phyloP scores from a whole-genome alignment of 78 protist species.

The Guillardia theta region DNA sequence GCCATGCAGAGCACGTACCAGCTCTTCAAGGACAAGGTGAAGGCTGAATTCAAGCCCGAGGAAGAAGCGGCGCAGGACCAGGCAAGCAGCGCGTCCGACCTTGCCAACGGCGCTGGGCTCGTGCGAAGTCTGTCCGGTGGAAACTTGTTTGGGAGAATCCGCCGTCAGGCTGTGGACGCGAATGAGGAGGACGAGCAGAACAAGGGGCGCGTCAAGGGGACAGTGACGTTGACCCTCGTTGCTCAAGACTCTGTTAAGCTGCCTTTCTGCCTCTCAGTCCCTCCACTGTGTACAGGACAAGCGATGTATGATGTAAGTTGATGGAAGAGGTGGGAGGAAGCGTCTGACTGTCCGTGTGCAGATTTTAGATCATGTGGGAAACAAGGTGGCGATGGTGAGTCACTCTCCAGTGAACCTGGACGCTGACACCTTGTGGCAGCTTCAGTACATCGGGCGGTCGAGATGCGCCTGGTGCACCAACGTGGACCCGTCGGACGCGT shows the following conservation, averaged over 20 bases:
- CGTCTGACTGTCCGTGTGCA: not conserved
- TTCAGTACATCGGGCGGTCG: not conserved
- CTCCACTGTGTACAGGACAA: not conserved
- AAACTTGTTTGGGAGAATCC: no score
- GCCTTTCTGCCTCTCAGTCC: not conserved
- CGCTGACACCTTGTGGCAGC: no score
- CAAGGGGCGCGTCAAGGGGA: no score
- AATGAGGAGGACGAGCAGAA: no score
- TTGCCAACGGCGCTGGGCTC: not conserved
- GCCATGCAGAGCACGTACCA: constrained; percentile 16
- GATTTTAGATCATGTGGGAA: not conserved
- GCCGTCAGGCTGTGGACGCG: not conserved
- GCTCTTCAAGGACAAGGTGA: not conserved
- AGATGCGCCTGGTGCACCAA: not conserved
- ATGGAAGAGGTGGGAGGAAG: no score
- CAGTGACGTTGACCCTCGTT: not conserved
- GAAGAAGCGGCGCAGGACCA: no score
- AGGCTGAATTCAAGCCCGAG: no score
- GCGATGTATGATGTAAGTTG: no score
- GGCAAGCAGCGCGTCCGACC: no score
- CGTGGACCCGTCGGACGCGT: not conserved
- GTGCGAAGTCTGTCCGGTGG: not conserved
- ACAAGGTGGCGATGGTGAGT: not conserved
- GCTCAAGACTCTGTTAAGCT: not conserved
- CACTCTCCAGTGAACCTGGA: not conserved